A percentile compares a stretch with the other conserved stretches of the same genome.
phyloP scores from a whole-genome alignment of 2,329 filamentous ascomycete genomes.

The Neonectria hederae region DNA sequence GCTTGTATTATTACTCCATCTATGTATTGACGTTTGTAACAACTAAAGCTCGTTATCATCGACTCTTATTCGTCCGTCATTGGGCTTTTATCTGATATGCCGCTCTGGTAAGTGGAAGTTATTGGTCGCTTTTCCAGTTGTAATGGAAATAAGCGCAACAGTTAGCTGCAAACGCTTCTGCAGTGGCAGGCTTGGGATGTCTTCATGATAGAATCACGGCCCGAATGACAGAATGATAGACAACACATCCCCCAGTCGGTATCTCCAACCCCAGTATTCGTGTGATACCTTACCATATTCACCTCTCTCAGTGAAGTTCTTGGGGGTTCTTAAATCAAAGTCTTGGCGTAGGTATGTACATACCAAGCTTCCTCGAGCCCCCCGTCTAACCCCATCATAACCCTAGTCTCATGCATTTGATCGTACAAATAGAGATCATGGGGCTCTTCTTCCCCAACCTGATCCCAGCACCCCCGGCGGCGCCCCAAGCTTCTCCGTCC shows the following conservation, averaged over 20 bases:
- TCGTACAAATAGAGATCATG: not conserved
- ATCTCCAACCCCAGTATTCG: not conserved
- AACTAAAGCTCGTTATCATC: not conserved
- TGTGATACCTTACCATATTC: not conserved
- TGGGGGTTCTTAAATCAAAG: not conserved
- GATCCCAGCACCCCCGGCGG: not conserved
- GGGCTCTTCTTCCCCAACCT: not conserved
- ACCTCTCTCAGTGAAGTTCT: not conserved
- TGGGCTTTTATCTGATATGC: not conserved
- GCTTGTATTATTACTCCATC: not conserved
- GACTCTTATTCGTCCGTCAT: not conserved
- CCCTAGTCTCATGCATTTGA: not conserved
- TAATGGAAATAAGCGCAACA: not conserved
- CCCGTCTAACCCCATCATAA: not conserved
- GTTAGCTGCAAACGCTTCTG: not conserved
- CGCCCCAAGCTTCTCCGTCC: not conserved
- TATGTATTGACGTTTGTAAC: not conserved
- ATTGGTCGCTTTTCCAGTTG: not conserved
- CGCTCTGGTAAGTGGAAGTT: not conserved
- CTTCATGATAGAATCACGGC: not conserved
- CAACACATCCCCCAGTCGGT: too few relatives aligned
- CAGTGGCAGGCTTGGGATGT: not conserved
- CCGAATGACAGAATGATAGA: too few relatives aligned
- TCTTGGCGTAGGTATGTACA: not conserved
- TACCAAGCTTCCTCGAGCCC: not conserved